Percentiles rank a stretch among this genome's conserved stretches.
These are phyloP conservation scores for thale cress (Arabidopsis thaliana) DNA, from an alignment of 345 rosid species.

Conservation along the genomic window DNA sequence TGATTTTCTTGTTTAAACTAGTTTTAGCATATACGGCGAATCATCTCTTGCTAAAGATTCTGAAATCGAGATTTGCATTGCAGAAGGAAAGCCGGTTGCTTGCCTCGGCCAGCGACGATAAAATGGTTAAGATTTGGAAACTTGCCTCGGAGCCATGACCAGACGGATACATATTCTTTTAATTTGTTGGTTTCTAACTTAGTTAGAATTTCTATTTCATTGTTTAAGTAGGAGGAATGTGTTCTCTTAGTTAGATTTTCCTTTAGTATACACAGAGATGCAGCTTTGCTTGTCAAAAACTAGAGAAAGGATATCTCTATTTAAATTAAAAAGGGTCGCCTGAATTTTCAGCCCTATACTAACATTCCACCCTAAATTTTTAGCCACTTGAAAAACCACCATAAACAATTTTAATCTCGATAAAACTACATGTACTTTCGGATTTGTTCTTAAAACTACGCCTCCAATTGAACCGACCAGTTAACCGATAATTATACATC, in stretches of 20 bases:
- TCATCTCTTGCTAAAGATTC: slow-evolving; percentile 3
- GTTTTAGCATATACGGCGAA: background rate
- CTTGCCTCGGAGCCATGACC: slow-evolving; percentile 38
- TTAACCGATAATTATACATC: no score
- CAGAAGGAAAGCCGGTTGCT: slow-evolving; percentile 51
- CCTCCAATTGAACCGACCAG: no score
- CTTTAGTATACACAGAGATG: background rate
- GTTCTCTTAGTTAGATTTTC: background rate
- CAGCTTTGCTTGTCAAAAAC: background rate
- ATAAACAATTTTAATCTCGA: no score
- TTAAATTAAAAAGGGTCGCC: background rate
- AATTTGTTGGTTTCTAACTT: background rate
- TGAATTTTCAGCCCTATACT: no score
- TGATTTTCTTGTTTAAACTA: background rate
- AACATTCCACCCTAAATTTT: no score
- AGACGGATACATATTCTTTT: background rate
- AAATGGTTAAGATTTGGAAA: slow-evolving; percentile 74
- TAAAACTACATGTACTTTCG: no score
- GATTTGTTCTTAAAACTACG: no score
- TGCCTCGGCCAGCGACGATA: slow-evolving; percentile 87
- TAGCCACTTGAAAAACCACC: no score
- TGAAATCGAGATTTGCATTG: slow-evolving; percentile 18
- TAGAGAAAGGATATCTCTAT: background rate
- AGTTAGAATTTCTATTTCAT: background rate
- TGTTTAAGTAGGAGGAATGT: background rate